Base-by-base conservation (phyloP, 2,329 filamentous ascomycete species). In the Exophiala calicioides region DNA sequence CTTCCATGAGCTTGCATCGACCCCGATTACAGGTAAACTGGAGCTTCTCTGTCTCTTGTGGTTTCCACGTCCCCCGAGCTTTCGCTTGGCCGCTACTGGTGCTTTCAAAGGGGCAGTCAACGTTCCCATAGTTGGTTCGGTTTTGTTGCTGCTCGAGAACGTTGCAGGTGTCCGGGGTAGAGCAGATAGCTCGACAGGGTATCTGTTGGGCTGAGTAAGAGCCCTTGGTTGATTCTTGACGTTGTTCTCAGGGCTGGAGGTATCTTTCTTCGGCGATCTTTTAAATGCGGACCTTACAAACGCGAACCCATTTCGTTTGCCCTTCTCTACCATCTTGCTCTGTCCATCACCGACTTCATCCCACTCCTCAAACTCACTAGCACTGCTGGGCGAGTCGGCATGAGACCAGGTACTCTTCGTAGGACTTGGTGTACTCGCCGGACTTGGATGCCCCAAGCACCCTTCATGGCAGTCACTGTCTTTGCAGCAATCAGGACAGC, bases 401-500 rank as follows among this genome's bases (percentile, higher is more conserved):
- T 43, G 31, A 7, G 44, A 53, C 48, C 38, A 53, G 27, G 43
- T 50, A 27, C 38, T 51, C 33, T 48, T 47, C 5, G 32, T 44
- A 16, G 48, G 44, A 40, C 38, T 41, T 19, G 36, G 24, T 9
- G 38, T 47, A 21, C 46, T 20, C 29, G 23, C 43, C 15, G 54
- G 53, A 40, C 55, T 57, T 9, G 53, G 41, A 44, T 60, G 57
- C 24, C 57, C 57, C 3, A 60, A 41, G 42, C 57, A 60, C 7
- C 56, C 50, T 37, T 48, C 56, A 40, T 60, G 57, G 49, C 52
- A 57, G 30, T 56, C 55, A 12, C 43, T 33, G 9, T 45, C 38
- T 30, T 48, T 50, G 37, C 57, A 60, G 34, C 57, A 60, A 23
- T 52, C 47, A 6, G 56, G 56, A 26, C 56, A 58, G 32, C 57